Evolutionary conservation across 768 basidiomycete species (phyloP).

Genomic region (Naematelia aurantialba): DNA sequence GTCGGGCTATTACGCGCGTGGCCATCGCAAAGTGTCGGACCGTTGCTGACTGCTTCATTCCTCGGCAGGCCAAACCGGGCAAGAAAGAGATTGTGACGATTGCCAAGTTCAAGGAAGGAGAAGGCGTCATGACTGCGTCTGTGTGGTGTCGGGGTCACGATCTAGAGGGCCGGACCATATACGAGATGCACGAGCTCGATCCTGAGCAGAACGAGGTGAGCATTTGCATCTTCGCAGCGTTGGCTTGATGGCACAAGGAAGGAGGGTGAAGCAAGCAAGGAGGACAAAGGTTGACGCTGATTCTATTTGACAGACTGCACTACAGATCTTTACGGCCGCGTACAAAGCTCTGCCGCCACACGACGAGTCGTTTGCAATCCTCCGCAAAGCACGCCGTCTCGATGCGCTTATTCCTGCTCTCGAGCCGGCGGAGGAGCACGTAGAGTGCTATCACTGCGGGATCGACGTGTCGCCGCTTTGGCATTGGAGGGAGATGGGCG

Average conservation of each 20-base stretch:
- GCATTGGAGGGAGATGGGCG: conserved; percentile 16
- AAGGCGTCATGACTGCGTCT: conserved; percentile 72
- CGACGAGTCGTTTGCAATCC: conserved; percentile 69
- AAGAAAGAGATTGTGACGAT: conserved; percentile 66
- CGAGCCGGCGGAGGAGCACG: not conserved
- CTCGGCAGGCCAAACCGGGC: conserved; percentile 70
- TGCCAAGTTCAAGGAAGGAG: conserved; percentile 67
- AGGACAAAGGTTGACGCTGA: too few species aligned
- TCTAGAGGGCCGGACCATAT: conserved; percentile 61
- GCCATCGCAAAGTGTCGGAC: not conserved
- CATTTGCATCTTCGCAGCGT: not conserved
- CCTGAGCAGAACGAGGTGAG: conserved; percentile 71
- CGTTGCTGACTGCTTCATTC: not conserved
- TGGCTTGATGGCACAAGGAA: not conserved
- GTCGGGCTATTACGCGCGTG: conserved; percentile 36
- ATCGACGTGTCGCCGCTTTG: conserved; percentile 43
- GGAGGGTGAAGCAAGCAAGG: too few species aligned
- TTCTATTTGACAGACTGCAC: conserved; percentile 67
- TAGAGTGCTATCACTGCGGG: conserved; percentile 27
- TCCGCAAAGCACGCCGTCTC: conserved; percentile 82
- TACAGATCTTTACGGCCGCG: conserved; percentile 77
- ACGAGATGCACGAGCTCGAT: conserved; percentile 80
- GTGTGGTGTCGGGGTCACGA: conserved; percentile 74
- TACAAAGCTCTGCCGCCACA: conserved; percentile 74
- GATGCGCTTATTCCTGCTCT: conserved; percentile 60